phyloP scores from a whole-genome alignment of 352 stramenopile species.

The Pseudoperonospora humuli region DNA sequence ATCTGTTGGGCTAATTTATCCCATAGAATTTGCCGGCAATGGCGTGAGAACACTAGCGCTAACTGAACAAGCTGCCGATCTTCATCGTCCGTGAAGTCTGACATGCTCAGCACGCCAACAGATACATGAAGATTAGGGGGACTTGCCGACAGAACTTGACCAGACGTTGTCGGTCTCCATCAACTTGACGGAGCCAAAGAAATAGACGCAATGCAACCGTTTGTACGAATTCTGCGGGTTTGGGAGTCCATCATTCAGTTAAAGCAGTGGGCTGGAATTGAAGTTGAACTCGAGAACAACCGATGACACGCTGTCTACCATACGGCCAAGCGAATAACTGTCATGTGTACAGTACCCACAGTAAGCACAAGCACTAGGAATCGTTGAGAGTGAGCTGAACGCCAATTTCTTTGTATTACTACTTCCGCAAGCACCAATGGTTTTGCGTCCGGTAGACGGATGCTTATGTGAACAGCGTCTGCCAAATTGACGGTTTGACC shows the following conservation, averaged over 20 bases:
- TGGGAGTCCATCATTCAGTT: background rate
- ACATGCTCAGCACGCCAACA: slow-evolving; percentile 18
- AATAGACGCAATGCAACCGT: slow-evolving; percentile 11
- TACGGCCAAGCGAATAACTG: too few relatives aligned
- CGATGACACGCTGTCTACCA: background rate
- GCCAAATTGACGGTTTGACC: slow-evolving; percentile 88
- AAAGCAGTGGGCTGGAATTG: background rate
- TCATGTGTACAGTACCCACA: background rate
- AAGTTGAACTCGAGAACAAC: too few relatives aligned
- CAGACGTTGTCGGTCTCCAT: slow-evolving; percentile 20
- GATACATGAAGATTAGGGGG: background rate
- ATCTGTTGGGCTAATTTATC: slow-evolving; percentile 23
- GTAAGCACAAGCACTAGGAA: background rate
- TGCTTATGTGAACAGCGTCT: slow-evolving; percentile 70
- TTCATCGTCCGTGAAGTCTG: slow-evolving; percentile 49
- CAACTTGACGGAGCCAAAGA: slow-evolving; percentile 4
- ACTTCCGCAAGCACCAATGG: background rate
- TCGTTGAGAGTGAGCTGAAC: slow-evolving; percentile 9
- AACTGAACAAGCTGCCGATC: slow-evolving; percentile 50
- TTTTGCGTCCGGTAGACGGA: background rate
- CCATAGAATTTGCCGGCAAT: slow-evolving; percentile 25
- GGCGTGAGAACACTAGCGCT: slow-evolving; percentile 11
- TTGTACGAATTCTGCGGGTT: too few relatives aligned
- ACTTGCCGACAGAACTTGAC: slow-evolving; percentile 13
- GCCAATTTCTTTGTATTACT: slow-evolving; percentile 20